Evolutionary conservation across 192 early-diverging fungal genomes (phyloP).

Genomic region (Coemansia sp.): DNA sequence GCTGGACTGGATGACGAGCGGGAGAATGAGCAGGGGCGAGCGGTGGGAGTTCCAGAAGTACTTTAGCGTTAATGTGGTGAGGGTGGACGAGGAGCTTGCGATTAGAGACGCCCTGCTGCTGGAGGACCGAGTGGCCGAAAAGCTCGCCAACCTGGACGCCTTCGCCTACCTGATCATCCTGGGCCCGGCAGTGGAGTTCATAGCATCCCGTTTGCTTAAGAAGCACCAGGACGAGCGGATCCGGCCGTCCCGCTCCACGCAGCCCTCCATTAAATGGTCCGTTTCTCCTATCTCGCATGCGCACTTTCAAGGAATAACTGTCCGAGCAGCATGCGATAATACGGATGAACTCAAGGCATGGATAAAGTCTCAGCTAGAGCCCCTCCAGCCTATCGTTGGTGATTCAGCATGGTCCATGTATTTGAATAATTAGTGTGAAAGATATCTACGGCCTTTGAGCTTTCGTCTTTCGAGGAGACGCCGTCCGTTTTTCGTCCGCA

Average conservation of each 20-base stretch:
- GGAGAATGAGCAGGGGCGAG: constrained; percentile 70
- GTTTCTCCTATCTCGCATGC: constrained; percentile 33
- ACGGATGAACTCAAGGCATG: constrained; percentile 34
- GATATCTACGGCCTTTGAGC: constrained; percentile 83
- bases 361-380: constrained; percentile 22
- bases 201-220: constrained; percentile 17
- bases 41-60: constrained; percentile 67
- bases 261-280: constrained; percentile 27
- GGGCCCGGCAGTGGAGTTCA: constrained; percentile 13
- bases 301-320: constrained; percentile 31
- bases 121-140: neutral
- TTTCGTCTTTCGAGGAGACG: constrained; percentile 70
- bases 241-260: constrained; percentile 12
- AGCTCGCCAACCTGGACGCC: constrained; percentile 11
- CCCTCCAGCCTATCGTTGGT: constrained; percentile 19
- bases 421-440: constrained; percentile 70
- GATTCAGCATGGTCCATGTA: constrained; percentile 53
- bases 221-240: constrained; percentile 31
- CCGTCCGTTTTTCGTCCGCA: constrained; percentile 75
- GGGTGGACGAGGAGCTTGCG: constrained; percentile 1
- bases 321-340: constrained; percentile 26
- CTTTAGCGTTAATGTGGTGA: constrained; percentile 45
- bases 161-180: constrained; percentile 41
- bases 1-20: constrained; percentile 84
- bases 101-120: constrained; percentile 42